Evolutionary conservation across 2,329 filamentous ascomycete species (phyloP), one percentile per base, ranked within the genome.

Genomic region (Colletotrichum theobromicola): DNA sequence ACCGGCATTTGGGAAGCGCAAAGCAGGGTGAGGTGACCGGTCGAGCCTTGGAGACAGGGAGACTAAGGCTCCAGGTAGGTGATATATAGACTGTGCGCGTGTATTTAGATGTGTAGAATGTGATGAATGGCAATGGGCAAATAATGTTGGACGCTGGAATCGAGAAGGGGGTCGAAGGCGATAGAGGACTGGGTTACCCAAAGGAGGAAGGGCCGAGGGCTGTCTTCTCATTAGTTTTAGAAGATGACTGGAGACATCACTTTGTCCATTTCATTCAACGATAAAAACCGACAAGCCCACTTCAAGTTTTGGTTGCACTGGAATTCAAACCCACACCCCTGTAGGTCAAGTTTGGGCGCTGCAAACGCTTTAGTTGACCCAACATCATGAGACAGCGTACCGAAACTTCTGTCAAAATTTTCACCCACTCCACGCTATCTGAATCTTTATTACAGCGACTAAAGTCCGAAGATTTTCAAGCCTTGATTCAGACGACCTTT

Each of bases 261-360:
- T 10, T 12, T 15, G 34, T 35, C 5, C 34, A 35, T 35, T 35
- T 35, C 7, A 18, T 42, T 42, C 37, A 42, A 18, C 8, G n/a
- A 18, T 42, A 42, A n/a, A 42, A 42, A 5, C 37, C 37, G 10
- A 42, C 37, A 42, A 42, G 37, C 37, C n/a, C 37, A 42, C n/a
- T 42, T 18, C 10, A 1, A n/a, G 18, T 42, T 42, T 42, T 16
- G n/a, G 0, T 1, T 42, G n/a, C 37, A 18, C 8, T 42, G 1
- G 37, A 3, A 2, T n/a, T 42, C 1, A 16, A 42, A 42, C 18
- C 1, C 37, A 1, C 2, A 9, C 37, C 37, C 37, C 0, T 18
- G 1, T 18, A 42, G 18, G 37, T 1, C 37, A 42, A 18, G 1
- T 42, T 2, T 42, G 37, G 37, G n/a, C n/a, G n/a, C 16, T 42